A percentile compares a stretch with the other conserved stretches of the same genome.
phyloP scores from a whole-genome alignment of 129 eudicot species.

The Escallonia herrerae region DNA sequence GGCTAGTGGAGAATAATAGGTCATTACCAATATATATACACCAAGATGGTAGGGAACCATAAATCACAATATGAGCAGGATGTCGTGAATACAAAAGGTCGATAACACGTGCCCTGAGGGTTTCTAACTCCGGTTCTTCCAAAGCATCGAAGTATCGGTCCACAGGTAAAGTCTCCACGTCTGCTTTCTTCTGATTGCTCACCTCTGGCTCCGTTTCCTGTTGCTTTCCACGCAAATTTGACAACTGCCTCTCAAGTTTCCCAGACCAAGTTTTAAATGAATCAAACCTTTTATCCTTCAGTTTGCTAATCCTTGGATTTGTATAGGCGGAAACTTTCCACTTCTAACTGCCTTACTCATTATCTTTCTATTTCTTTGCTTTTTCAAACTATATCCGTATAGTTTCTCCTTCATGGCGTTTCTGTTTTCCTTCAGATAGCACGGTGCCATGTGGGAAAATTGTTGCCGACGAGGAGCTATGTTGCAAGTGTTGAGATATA shows the following conservation, averaged over 20 bases:
- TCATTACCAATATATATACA: too few relatives aligned
- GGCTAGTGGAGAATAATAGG: too few relatives aligned
- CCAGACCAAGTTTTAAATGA: constrained; percentile 92
- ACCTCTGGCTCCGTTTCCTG: constrained; percentile 15
- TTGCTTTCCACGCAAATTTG: constrained; percentile 53
- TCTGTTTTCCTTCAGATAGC: too few relatives aligned
- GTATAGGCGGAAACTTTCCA: constrained; percentile 24
- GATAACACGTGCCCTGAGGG: constrained; percentile 45
- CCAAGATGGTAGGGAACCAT: too few relatives aligned
- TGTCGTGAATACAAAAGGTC: not conserved
- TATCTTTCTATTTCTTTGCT: too few relatives aligned
- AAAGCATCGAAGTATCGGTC: constrained; percentile 85
- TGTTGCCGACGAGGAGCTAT: too few relatives aligned
- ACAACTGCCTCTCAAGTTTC: constrained; percentile 69
- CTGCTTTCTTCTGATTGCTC: constrained; percentile 17
- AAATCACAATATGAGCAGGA: too few relatives aligned
- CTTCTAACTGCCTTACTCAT: constrained; percentile 14
- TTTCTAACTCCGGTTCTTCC: constrained; percentile 88
- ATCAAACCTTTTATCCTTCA: constrained; percentile 52
- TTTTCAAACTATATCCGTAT: too few relatives aligned
- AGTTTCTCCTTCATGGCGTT: too few relatives aligned
- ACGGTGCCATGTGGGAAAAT: too few relatives aligned
- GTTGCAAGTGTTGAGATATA: too few relatives aligned
- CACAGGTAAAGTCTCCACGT: constrained; percentile 45
- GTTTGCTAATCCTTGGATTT: constrained; percentile 20